phyloP scores from a whole-genome alignment of 2,329 filamentous ascomycete genomes.

The Fusarium sp. region DNA sequence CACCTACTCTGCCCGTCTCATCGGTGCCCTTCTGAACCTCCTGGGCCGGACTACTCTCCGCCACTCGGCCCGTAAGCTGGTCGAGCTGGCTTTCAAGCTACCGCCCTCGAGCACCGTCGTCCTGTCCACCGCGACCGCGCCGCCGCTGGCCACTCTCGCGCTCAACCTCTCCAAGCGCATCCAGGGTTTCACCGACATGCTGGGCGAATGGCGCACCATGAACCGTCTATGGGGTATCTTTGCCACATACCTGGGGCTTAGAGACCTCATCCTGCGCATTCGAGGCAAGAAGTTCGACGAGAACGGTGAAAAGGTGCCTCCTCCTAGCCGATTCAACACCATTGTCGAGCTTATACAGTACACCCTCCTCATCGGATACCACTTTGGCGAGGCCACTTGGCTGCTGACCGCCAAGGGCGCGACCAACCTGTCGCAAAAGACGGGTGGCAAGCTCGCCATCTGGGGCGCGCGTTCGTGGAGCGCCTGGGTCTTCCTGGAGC shows the following conservation, averaged over 20 bases:
- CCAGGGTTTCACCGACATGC: constrained; percentile 71
- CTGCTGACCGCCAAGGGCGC: constrained; percentile 82
- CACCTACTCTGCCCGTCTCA: constrained; percentile 74
- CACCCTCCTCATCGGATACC: constrained; percentile 74
- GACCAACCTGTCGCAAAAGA: constrained; percentile 67
- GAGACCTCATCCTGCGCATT: constrained; percentile 55
- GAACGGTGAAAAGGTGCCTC: constrained; percentile 43
- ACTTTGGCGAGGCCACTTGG: constrained; percentile 85
- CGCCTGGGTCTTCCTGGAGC: constrained; percentile 80
- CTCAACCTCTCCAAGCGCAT: constrained; percentile 66
- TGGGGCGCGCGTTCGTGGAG: constrained; percentile 88
- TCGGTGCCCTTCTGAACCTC: constrained; percentile 62
- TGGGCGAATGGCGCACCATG: constrained; percentile 80
- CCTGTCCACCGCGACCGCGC: constrained; percentile 53
- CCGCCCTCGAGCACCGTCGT: constrained; percentile 63
- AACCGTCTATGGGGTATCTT: constrained; percentile 81
- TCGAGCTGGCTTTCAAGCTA: constrained; percentile 64
- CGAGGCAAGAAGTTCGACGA: constrained; percentile 53
- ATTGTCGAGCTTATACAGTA: constrained; percentile 77
- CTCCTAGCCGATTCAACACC: constrained; percentile 54
- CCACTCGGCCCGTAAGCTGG: constrained; percentile 62
- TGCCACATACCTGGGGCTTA: constrained; percentile 77
- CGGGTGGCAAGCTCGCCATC: constrained; percentile 71
- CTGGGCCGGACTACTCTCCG: constrained; percentile 70
- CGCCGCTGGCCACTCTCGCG: constrained; percentile 56